A percentile compares a stretch with the other conserved stretches of the same genome.
Conservation (phyloP, 2,329 filamentous ascomycete genomes). For the Aquanectria penicillioides region DNA sequence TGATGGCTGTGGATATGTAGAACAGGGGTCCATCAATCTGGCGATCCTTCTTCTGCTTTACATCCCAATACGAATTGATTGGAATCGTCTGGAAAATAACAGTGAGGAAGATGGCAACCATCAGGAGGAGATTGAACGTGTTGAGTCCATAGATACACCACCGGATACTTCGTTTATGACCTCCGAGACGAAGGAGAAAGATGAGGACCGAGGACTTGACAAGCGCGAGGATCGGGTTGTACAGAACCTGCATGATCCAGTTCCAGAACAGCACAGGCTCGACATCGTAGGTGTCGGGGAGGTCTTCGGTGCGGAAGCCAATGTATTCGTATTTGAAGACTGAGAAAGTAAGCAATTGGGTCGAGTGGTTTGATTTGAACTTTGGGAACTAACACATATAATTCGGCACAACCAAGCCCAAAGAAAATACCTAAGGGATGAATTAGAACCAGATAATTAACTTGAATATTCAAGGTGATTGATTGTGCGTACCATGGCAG, state of each 20-base stretch:
- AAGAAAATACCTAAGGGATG: constrained; percentile 22
- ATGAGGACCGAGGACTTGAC: constrained; percentile 57
- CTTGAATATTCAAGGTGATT: background rate
- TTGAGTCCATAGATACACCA: constrained; percentile 48
- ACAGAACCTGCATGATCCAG: constrained; percentile 44
- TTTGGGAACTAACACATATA: constrained; percentile 26
- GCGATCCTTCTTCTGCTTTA: constrained; percentile 11
- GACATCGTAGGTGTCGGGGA: constrained; percentile 24
- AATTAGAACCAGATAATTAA: background rate
- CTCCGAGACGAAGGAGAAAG: constrained; percentile 54
- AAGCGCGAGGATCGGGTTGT: constrained; percentile 57
- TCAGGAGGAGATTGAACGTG: constrained; percentile 37
- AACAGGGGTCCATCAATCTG: constrained; percentile 45
- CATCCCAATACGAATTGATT: constrained; percentile 47
- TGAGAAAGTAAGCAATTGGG: background rate
- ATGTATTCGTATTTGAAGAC: constrained; percentile 32
- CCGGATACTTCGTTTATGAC: constrained; percentile 36
- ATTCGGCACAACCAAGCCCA: constrained; percentile 26
- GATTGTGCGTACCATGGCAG: constrained; percentile 25
- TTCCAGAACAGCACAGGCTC: constrained; percentile 35
- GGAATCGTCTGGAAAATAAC: constrained; percentile 54
- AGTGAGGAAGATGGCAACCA: constrained; percentile 49
- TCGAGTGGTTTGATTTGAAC: rapidly evolving
- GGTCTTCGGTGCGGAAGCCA: constrained; percentile 21
- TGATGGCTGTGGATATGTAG: constrained; percentile 48